phyloP scores from a whole-genome alignment of 2,329 filamentous ascomycete species.

The Cryphonectria radicalis region DNA sequence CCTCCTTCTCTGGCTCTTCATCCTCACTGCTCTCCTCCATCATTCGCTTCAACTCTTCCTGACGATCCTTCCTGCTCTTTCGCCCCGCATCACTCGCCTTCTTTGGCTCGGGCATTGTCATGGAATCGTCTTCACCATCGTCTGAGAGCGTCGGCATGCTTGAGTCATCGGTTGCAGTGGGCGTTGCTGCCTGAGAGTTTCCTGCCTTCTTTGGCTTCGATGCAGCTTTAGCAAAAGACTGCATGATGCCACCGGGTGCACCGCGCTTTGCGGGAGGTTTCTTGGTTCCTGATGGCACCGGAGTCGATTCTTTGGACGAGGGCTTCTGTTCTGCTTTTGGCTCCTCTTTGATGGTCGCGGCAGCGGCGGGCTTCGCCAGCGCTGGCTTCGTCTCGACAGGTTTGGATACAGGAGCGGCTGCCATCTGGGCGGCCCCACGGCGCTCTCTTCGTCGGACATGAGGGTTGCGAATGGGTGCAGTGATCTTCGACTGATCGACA shows the following conservation, averaged over 20 bases:
- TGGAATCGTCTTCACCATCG: conserved; percentile 57
- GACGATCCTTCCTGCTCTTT: conserved; percentile 62
- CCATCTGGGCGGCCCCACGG: conserved; percentile 38
- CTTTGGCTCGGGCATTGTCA: conserved; percentile 51
- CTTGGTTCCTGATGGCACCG: conserved; percentile 41
- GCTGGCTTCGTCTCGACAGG: conserved; percentile 40
- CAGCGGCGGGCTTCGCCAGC: conserved; percentile 31
- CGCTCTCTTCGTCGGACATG: conserved; percentile 61
- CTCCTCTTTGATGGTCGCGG: conserved; percentile 41
- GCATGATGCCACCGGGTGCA: conserved; percentile 69
- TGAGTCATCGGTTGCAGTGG: conserved; percentile 50
- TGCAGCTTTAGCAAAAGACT: conserved; percentile 73
- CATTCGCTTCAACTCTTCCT: conserved; percentile 66
- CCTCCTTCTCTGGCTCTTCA: conserved; percentile 25
- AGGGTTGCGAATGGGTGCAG: conserved; percentile 76
- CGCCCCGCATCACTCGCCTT: conserved; percentile 37
- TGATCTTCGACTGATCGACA: conserved; percentile 61
- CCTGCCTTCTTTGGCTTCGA: conserved; percentile 55
- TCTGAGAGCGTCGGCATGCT: conserved; percentile 56
- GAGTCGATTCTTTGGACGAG: conserved; percentile 43
- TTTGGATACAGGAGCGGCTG: conserved; percentile 37
- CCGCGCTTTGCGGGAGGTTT: conserved; percentile 59
- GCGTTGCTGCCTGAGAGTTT: conserved; percentile 41
- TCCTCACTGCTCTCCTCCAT: conserved; percentile 32
- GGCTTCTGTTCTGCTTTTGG: conserved; percentile 38